These are phyloP conservation scores for Coniella vitis DNA, from an alignment of 2,329 filamentous ascomycete genomes.

Conservation along the genomic window DNA sequence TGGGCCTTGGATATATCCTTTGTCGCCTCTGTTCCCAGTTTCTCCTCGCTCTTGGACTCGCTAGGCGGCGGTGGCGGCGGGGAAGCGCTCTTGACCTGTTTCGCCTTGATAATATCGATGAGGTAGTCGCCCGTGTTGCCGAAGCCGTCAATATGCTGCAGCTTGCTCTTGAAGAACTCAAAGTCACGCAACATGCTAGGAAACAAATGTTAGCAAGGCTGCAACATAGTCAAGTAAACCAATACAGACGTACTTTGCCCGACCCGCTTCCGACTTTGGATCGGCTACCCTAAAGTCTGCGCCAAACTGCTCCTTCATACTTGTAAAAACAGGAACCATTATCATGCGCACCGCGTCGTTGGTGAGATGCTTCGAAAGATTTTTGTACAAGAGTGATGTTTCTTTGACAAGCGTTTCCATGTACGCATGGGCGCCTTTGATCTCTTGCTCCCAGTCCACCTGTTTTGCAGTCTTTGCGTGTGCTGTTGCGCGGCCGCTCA, in stretches of 20 bases:
- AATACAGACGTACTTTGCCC: constrained; percentile 55
- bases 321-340: constrained; percentile 77
- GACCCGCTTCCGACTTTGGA: constrained; percentile 60
- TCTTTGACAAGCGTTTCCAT: constrained; percentile 87
- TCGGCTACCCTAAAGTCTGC: constrained; percentile 59
- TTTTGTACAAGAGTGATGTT: constrained; percentile 75
- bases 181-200: constrained; percentile 69
- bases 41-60: constrained; percentile 17
- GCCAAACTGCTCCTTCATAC: constrained; percentile 74
- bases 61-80: constrained; percentile 16
- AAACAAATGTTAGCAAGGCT: constrained; percentile 1
- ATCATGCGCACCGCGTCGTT: constrained; percentile 73
- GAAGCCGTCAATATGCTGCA: constrained; percentile 74
- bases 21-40: constrained; percentile 9
- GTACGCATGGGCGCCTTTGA: constrained; percentile 53
- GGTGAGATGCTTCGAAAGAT: constrained; percentile 73
- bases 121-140: constrained; percentile 67
- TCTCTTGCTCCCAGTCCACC: constrained; percentile 57
- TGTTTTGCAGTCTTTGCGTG: constrained; percentile 70
- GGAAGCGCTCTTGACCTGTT: constrained; percentile 34
- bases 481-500: constrained; percentile 67
- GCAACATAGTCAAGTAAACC: neutral
- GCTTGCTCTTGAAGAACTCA: constrained; percentile 61
- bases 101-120: constrained; percentile 55
- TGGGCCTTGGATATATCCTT: neutral